Conservation (phyloP, 768 basidiomycete genomes). For the Kwoniella newhampshirensis region DNA sequence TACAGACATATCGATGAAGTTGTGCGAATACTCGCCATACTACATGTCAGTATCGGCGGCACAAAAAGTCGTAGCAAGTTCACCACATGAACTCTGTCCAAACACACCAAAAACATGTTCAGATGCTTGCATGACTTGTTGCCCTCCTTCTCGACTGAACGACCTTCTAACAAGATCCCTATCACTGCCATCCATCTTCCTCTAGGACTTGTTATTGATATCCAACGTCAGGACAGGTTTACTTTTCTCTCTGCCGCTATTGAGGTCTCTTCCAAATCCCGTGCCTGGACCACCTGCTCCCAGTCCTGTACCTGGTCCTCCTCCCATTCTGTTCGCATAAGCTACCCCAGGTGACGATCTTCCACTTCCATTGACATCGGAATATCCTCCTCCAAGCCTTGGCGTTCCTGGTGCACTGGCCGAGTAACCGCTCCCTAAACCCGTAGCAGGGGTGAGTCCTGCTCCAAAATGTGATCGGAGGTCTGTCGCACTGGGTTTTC, state of each 20-base stretch:
- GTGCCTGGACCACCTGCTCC: conserved; percentile 6
- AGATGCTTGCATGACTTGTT: too few relatives aligned
- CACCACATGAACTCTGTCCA: too few relatives aligned
- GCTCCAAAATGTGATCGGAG: not conserved
- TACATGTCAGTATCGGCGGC: too few relatives aligned
- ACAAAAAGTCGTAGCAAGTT: too few relatives aligned
- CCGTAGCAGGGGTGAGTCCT: not conserved
- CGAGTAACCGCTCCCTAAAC: conserved; percentile 5
- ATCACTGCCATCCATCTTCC: not conserved
- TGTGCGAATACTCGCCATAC: too few relatives aligned
- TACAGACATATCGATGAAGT: too few relatives aligned
- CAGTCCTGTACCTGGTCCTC: too few relatives aligned
- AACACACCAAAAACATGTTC: too few relatives aligned
- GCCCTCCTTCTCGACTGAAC: not conserved
- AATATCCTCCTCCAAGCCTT: not conserved
- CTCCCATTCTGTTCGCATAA: not conserved
- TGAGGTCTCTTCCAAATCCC: conserved; percentile 6
- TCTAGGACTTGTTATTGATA: not conserved
- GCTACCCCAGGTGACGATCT: not conserved
- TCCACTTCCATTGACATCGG: not conserved
- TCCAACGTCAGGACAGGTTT: not conserved
- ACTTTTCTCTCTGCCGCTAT: not conserved
- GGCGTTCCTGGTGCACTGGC: conserved; percentile 13
- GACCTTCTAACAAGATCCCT: not conserved
- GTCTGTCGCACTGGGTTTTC: conserved; percentile 17